Percentiles rank a stretch among this genome's conserved stretches.
Conservation (phyloP, 139 green algal species). For the Chlamydomonas sphaeroides region DNA sequence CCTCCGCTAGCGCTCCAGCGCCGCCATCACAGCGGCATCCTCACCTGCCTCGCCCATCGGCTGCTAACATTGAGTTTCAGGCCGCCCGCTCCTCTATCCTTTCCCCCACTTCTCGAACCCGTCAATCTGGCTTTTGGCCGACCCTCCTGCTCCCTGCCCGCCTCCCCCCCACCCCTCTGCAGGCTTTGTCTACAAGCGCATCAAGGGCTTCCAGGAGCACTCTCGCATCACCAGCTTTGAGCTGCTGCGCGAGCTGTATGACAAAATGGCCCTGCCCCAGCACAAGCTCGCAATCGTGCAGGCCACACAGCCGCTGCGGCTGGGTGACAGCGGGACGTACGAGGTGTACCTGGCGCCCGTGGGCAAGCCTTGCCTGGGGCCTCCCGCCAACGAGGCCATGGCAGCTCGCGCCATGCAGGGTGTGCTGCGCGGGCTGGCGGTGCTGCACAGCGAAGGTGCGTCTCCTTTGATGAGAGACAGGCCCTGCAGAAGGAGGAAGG, state of each 20-base stretch:
- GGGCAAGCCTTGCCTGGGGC: background rate
- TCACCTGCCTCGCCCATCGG: too few species aligned
- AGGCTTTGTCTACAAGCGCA: constrained; percentile 4
- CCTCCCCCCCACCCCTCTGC: background rate
- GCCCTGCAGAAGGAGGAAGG: too few species aligned
- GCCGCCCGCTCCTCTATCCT: too few species aligned
- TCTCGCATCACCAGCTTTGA: background rate
- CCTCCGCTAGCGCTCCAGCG: too few species aligned
- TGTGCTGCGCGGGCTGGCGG: background rate
- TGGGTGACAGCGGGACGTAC: background rate
- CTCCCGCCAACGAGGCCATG: background rate
- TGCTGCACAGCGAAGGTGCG: background rate
- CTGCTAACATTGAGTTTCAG: too few species aligned
- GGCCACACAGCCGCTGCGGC: background rate
- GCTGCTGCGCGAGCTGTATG: background rate
- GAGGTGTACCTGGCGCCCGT: background rate
- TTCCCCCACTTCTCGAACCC: too few species aligned
- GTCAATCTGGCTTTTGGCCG: too few species aligned
- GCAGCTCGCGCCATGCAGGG: background rate
- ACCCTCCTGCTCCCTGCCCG: too few species aligned
- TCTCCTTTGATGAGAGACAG: too few species aligned
- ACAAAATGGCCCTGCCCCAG: background rate
- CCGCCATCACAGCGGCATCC: too few species aligned
- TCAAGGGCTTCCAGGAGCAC: background rate
- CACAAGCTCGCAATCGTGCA: background rate